A percentile compares a stretch with the other conserved stretches of the same genome.
Conservation (phyloP, 768 basidiomycete genomes). For the Pleurotus cornucopiae region DNA sequence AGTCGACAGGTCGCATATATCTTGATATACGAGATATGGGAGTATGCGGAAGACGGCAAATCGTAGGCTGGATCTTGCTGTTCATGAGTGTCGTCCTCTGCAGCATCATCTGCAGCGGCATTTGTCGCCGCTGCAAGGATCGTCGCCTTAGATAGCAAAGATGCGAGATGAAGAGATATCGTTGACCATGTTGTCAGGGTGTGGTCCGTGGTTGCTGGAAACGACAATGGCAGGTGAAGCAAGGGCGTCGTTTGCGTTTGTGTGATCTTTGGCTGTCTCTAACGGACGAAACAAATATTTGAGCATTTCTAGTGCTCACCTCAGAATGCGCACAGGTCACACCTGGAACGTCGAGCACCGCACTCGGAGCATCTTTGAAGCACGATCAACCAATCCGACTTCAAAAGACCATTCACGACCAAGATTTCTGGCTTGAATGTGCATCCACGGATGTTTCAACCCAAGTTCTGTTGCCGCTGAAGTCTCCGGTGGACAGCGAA, state of each 20-base stretch:
- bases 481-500: conserved; percentile 50
- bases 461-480: conserved; percentile 35
- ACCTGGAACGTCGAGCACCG: conserved; percentile 84
- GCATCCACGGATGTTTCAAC: conserved; percentile 69
- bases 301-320: neutral
- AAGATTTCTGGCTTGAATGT: conserved; percentile 69
- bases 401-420: conserved; percentile 72
- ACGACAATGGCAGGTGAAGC: conserved; percentile 67
- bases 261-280: conserved; percentile 56
- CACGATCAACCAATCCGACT: conserved; percentile 65
- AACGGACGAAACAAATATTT: conserved; percentile 5
- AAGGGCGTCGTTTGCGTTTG: conserved; percentile 39
- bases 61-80: conserved; percentile 13
- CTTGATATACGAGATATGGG: conserved; percentile 68
- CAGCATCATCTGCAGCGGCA: conserved; percentile 17
- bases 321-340: conserved; percentile 12
- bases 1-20: conserved; percentile 77
- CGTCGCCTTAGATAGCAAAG: conserved; percentile 58
- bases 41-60: conserved; percentile 53
- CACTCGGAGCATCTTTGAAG: conserved; percentile 53
- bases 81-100: conserved; percentile 12
- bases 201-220: conserved; percentile 50
- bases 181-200: conserved; percentile 71
- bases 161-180: conserved; percentile 55
- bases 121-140: conserved; percentile 33